phyloP scores from a whole-genome alignment of 768 basidiomycete genomes.

The Agaricus blazei region DNA sequence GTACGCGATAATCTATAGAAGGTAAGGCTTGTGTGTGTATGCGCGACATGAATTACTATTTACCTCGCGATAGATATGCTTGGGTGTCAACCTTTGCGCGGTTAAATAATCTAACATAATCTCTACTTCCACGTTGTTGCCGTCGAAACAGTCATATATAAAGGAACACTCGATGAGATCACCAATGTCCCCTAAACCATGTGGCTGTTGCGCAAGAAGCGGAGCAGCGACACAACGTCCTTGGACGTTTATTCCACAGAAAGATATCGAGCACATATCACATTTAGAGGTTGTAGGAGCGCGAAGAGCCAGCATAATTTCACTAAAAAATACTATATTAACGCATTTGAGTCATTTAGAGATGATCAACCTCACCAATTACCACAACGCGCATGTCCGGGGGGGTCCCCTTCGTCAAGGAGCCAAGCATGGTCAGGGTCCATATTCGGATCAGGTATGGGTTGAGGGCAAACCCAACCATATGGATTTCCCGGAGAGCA shows the following conservation, averaged over 20 bases:
- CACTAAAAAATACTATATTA: slow-evolving; percentile 34
- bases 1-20: slow-evolving; percentile 53
- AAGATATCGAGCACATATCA: slow-evolving; percentile 77
- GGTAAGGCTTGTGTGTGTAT: background rate
- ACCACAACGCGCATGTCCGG: slow-evolving; percentile 77
- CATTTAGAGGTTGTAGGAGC: slow-evolving; percentile 81
- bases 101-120: slow-evolving; percentile 79
- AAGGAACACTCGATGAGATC: slow-evolving; percentile 76
- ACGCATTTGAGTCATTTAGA: background rate
- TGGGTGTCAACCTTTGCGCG: slow-evolving; percentile 54
- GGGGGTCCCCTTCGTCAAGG: slow-evolving; percentile 71
- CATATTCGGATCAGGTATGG: slow-evolving; percentile 64
- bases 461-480: slow-evolving; percentile 80
- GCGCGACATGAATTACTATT: slow-evolving; percentile 12
- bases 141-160: slow-evolving; percentile 77
- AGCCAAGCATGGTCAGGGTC: slow-evolving; percentile 75
- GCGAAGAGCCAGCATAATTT: slow-evolving; percentile 64
- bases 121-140: slow-evolving; percentile 77
- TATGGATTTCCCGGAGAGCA: slow-evolving; percentile 64
- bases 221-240: slow-evolving; percentile 64
- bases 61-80: slow-evolving; percentile 75
- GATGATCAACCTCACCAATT: slow-evolving; percentile 56
- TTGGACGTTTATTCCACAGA: slow-evolving; percentile 78
- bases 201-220: slow-evolving; percentile 57
- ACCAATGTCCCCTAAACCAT: slow-evolving; percentile 59